Evolutionary conservation across 1,284 basidiomycete species (phyloP).

Genomic region (Sporisorium sorghi): DNA sequence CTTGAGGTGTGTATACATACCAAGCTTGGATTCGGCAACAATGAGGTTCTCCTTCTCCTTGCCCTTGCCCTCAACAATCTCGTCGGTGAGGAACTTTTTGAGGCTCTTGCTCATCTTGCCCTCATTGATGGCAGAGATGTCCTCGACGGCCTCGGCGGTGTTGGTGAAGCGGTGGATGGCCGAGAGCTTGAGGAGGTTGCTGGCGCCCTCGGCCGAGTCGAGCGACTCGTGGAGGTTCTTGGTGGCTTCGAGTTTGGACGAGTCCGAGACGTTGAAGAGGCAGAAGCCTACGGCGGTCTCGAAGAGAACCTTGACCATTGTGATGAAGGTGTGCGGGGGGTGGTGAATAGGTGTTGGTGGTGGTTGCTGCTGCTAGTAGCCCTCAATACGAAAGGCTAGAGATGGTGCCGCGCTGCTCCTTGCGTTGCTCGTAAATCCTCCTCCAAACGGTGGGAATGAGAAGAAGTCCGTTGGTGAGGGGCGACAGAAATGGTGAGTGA

Average conservation of each 20-base stretch:
- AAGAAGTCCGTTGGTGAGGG: neutral
- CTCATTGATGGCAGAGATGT: constrained; percentile 89
- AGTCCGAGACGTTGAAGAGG: constrained; percentile 94
- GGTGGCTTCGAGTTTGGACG: constrained; percentile 82
- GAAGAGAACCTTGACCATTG: constrained; percentile 68
- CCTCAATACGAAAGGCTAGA: neutral
- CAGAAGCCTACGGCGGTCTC: constrained; percentile 79
- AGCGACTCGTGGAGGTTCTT: constrained; percentile 92
- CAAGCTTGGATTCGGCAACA: constrained; percentile 90
- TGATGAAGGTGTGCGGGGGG: constrained; percentile 15
- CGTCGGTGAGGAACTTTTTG: constrained; percentile 91
- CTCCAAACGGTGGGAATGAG: neutral
- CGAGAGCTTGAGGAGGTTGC: constrained; percentile 84
- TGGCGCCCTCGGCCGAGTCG: constrained; percentile 88
- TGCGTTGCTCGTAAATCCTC: constrained; percentile 7
- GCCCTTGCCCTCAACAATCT: constrained; percentile 87
- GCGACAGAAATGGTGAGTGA: neutral
- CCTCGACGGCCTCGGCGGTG: constrained; percentile 98
- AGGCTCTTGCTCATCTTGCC: constrained; percentile 92
- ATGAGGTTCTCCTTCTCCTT: constrained; percentile 81
- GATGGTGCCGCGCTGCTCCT: constrained; percentile 10
- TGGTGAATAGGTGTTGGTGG: neutral
- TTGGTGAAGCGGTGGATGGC: constrained; percentile 96
- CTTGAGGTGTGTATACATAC: constrained; percentile 72
- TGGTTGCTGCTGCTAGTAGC: neutral